A percentile compares a stretch with the other conserved stretches of the same genome.
Evolutionary conservation across 495 filamentous ascomycete genomes (phyloP).

Genomic region (Astrocystis sublimbata): DNA sequence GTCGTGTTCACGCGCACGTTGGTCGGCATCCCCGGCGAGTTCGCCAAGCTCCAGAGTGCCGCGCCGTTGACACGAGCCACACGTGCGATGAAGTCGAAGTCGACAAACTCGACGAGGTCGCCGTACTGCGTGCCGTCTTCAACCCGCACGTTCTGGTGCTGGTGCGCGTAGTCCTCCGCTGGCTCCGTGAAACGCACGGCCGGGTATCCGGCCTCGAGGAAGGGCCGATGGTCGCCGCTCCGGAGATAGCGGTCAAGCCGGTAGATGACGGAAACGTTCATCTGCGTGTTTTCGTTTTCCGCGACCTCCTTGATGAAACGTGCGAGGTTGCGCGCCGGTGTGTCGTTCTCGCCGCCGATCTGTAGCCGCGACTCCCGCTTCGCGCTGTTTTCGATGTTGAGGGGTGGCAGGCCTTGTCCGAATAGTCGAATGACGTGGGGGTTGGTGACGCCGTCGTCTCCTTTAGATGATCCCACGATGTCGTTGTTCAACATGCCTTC

Average conservation of each 20-base stretch:
- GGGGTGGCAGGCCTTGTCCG: slow-evolving; percentile 44
- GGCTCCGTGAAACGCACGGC: slow-evolving; percentile 57
- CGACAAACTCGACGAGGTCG: slow-evolving; percentile 53
- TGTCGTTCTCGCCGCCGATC: slow-evolving; percentile 56
- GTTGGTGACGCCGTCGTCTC: slow-evolving; percentile 41
- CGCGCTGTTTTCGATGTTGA: slow-evolving; percentile 36
- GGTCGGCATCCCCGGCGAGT: slow-evolving; percentile 43
- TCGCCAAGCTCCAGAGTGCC: slow-evolving; percentile 50
- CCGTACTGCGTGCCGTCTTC: slow-evolving; percentile 50
- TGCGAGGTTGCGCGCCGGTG: slow-evolving; percentile 53
- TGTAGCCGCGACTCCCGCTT: slow-evolving; percentile 34
- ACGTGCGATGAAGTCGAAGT: slow-evolving; percentile 52
- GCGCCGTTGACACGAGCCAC: slow-evolving; percentile 54
- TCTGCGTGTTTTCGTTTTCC: slow-evolving; percentile 45
- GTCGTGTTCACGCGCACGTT: slow-evolving; percentile 51
- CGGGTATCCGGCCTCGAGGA: slow-evolving; percentile 50
- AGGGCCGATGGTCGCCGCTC: slow-evolving; percentile 55
- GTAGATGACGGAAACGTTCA: slow-evolving; percentile 51
- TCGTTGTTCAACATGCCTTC: slow-evolving; percentile 56
- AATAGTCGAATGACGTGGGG: slow-evolving; percentile 54
- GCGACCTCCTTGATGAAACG: slow-evolving; percentile 55
- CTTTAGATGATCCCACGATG: slow-evolving; percentile 47
- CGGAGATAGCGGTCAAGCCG: slow-evolving; percentile 54
- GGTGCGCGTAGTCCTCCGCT: slow-evolving; percentile 53
- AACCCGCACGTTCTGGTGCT: slow-evolving; percentile 53